Conservation (phyloP, 73 alveolate species). For the Stentor coeruleus region DNA sequence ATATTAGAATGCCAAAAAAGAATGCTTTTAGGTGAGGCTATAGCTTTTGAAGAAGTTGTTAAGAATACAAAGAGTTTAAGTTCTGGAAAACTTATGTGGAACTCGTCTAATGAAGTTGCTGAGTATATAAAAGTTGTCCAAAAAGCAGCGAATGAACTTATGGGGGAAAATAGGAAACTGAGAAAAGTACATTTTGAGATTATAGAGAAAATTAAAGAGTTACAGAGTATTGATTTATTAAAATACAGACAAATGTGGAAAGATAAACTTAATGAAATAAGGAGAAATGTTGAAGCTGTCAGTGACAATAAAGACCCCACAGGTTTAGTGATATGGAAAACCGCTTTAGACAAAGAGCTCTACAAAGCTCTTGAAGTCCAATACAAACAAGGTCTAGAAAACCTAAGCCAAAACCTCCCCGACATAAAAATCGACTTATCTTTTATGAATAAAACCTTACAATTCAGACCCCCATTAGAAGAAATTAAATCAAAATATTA, state of each 20-base stretch:
- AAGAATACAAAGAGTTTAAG: slow-evolving; percentile 62
- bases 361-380: slow-evolving; percentile 94
- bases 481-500: slow-evolving; percentile 92
- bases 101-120: slow-evolving; percentile 81
- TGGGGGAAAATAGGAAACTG: slow-evolving; percentile 87
- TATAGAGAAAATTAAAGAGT: slow-evolving; percentile 73
- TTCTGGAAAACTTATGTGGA: slow-evolving; percentile 81
- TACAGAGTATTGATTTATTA: slow-evolving; percentile 81
- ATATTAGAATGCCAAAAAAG: slow-evolving; percentile 94
- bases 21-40: slow-evolving; percentile 90
- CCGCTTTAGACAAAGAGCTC: slow-evolving; percentile 90
- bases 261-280: slow-evolving; percentile 81
- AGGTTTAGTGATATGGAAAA: slow-evolving; percentile 82
- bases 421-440: slow-evolving; percentile 97
- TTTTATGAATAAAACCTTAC: slow-evolving; percentile 69
- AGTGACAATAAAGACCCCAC: slow-evolving; percentile 61
- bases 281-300: slow-evolving; percentile 72
- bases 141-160: slow-evolving; percentile 90
- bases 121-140: slow-evolving; percentile 84
- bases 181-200: slow-evolving; percentile 87
- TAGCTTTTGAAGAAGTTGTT: slow-evolving; percentile 83
- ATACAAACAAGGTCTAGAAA: slow-evolving; percentile 93
- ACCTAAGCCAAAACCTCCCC: slow-evolving; percentile 89
- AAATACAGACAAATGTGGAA: slow-evolving; percentile 92
- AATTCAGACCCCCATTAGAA: slow-evolving; percentile 96